Conservation (phyloP, 176 grass and related monocot species). For the Areca catechu region DNA sequence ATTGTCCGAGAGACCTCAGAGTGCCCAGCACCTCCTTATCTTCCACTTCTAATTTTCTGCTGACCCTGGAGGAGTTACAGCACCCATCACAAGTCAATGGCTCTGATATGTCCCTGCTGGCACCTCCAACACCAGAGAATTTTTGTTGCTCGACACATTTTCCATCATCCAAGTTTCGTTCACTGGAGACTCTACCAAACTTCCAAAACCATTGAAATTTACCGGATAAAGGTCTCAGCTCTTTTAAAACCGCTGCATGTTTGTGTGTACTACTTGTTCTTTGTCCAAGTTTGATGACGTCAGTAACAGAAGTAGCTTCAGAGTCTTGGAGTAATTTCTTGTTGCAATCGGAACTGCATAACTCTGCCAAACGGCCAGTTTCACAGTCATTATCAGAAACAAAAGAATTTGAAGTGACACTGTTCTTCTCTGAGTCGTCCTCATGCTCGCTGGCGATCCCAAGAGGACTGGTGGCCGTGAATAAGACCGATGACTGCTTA, state of each 20-base stretch:
- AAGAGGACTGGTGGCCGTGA: constrained; percentile 20
- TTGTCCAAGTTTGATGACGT: constrained; percentile 29
- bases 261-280: constrained; percentile 4
- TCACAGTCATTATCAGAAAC: constrained; percentile 27
- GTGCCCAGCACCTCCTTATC: constrained; percentile 44
- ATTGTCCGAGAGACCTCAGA: constrained; percentile 66
- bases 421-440: constrained; percentile 23
- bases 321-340: constrained; percentile 19
- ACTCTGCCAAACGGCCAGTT: constrained; percentile 16
- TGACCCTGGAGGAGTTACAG: constrained; percentile 10
- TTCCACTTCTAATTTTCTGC: constrained; percentile 23
- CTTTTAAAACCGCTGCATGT: no score
- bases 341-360: constrained; percentile 12
- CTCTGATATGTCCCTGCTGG: constrained; percentile 14
- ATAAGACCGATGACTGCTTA: constrained; percentile 1
- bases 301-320: constrained; percentile 20
- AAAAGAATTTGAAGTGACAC: constrained; percentile 15
- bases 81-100: background rate
- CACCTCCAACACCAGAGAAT: constrained; percentile 10
- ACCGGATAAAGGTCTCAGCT: no score
- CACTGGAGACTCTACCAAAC: constrained; percentile 10
- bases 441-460: constrained; percentile 19
- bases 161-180: constrained; percentile 24
- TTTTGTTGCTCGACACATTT: background rate
- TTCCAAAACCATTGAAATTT: constrained; percentile 13